A percentile compares a stretch with the other conserved stretches of the same genome.
phyloP scores from a whole-genome alignment of 2,329 filamentous ascomycete genomes.

The Clonostachys rhizophaga region DNA sequence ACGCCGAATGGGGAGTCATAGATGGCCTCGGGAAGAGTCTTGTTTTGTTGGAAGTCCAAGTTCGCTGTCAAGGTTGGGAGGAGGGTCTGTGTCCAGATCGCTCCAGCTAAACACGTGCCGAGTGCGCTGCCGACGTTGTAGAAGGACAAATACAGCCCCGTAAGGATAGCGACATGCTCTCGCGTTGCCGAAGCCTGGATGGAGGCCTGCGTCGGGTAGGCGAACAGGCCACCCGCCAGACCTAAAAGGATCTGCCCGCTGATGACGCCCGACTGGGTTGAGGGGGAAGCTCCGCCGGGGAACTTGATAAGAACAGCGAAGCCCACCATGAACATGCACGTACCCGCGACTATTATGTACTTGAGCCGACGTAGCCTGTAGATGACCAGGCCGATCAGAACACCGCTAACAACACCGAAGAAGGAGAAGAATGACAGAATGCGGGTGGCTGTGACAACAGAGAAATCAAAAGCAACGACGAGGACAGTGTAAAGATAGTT shows the following conservation, averaged over 20 bases:
- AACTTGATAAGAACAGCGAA: slow-evolving; percentile 52
- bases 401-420: slow-evolving; percentile 49
- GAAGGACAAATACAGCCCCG: slow-evolving; percentile 30
- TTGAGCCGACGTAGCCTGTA: slow-evolving; percentile 49
- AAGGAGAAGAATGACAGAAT: slow-evolving; percentile 51
- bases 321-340: slow-evolving; percentile 48
- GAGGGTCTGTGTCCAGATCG: slow-evolving; percentile 35
- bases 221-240: slow-evolving; percentile 53
- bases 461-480: slow-evolving; percentile 52
- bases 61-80: slow-evolving; percentile 21
- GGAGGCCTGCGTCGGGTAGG: slow-evolving; percentile 31
- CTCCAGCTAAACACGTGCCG: slow-evolving; percentile 31
- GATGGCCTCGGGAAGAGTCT: slow-evolving; percentile 23
- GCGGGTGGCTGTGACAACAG: slow-evolving; percentile 47
- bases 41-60: slow-evolving; percentile 24
- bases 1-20: slow-evolving; percentile 29
- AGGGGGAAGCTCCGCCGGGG: slow-evolving; percentile 37
- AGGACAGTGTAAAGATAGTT: slow-evolving; percentile 58
- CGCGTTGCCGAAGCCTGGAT: slow-evolving; percentile 29
- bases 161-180: slow-evolving; percentile 31
- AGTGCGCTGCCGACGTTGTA: slow-evolving; percentile 35
- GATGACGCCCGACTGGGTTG: slow-evolving; percentile 44
- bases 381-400: slow-evolving; percentile 45
- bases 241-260: slow-evolving; percentile 52
- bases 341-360: slow-evolving; percentile 52